Percentiles rank a stretch among this genome's conserved stretches.
Conservation (phyloP, 306 rosid genomes). For the Gleditsia sinensis region DNA sequence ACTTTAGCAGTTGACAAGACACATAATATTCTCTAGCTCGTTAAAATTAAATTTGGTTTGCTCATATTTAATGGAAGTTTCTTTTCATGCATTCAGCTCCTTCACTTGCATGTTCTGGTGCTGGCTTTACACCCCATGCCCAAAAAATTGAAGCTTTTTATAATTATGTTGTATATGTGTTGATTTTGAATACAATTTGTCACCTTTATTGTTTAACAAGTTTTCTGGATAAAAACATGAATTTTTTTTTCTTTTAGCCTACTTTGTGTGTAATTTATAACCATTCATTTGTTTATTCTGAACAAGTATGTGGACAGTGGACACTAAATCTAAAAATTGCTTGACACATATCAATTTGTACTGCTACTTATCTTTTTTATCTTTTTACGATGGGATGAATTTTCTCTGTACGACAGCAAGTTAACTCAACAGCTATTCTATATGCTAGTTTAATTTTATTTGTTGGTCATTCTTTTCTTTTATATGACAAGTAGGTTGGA, state of each 20-base stretch:
- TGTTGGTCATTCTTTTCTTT: slow-evolving; percentile 10
- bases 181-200: neutral
- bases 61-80: neutral
- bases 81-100: neutral
- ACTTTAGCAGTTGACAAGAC: neutral
- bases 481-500: slow-evolving; percentile 63
- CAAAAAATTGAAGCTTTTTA: neutral
- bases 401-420: neutral
- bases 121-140: neutral
- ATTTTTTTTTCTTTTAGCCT: neutral
- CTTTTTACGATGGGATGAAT: neutral
- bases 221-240: neutral
- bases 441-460: slow-evolving; percentile 3
- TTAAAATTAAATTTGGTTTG: neutral
- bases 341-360: neutral
- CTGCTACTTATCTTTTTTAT: slow-evolving; percentile 3
- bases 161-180: neutral
- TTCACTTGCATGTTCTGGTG: neutral
- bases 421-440: neutral
- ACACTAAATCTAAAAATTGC: neutral
- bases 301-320: neutral
- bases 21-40: neutral
- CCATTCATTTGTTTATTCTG: neutral
- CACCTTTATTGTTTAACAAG: neutral
- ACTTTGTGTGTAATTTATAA: neutral